These are phyloP conservation scores for Trametes hirsuta DNA, from an alignment of 1,284 basidiomycete species.

Conservation along the genomic window DNA sequence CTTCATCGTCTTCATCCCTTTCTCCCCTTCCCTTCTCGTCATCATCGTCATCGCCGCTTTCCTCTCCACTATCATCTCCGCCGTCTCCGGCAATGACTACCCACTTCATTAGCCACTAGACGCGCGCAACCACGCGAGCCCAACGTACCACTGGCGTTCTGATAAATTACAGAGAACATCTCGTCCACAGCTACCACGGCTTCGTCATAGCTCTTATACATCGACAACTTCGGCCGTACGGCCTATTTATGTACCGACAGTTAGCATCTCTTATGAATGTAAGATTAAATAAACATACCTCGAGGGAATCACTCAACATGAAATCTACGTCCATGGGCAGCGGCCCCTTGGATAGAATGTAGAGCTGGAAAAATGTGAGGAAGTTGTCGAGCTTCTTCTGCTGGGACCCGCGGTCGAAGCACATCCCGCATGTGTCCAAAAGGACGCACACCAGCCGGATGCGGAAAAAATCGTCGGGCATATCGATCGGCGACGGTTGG, in stretches of 20 bases:
- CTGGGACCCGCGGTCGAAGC: constrained; percentile 92
- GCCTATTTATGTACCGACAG: constrained; percentile 48
- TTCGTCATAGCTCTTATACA: constrained; percentile 79
- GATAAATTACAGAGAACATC: constrained; percentile 73
- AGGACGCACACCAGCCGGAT: constrained; percentile 90
- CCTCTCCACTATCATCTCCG: constrained; percentile 66
- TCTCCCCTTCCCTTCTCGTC: constrained; percentile 56
- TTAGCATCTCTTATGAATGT: background rate
- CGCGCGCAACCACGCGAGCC: no score
- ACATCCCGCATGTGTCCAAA: constrained; percentile 96
- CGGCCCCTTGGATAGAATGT: constrained; percentile 84
- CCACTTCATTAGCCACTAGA: background rate
- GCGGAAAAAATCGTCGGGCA: constrained; percentile 96
- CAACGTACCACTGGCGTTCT: constrained; percentile 57
- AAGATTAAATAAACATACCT: constrained; percentile 48
- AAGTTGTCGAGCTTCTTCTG: constrained; percentile 93
- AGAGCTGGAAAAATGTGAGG: constrained; percentile 90
- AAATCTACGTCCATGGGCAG: constrained; percentile 98
- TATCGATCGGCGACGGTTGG: constrained; percentile 78
- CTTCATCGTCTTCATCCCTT: constrained; percentile 60
- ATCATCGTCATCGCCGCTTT: constrained; percentile 60
- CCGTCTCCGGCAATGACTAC: constrained; percentile 45
- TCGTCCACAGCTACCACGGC: constrained; percentile 89
- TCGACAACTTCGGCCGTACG: constrained; percentile 74
- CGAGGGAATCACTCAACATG: constrained; percentile 92